A percentile compares a stretch with the other conserved stretches of the same genome.
phyloP scores from a whole-genome alignment of 2,329 filamentous ascomycete species.

The Cladosporium sp. region DNA sequence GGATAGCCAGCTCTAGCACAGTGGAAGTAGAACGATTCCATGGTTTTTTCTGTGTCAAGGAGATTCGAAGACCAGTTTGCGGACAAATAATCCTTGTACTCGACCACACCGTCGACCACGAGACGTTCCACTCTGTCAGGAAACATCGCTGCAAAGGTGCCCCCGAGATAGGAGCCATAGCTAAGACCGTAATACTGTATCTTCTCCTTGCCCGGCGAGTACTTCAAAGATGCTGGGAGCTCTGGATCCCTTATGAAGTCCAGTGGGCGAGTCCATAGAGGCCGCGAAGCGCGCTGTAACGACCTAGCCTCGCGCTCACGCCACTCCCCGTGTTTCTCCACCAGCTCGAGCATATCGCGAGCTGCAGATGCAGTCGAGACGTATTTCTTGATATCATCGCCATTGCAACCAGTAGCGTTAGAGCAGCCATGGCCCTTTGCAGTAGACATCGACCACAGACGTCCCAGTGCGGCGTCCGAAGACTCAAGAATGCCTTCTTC shows the following conservation, averaged over 20 bases:
- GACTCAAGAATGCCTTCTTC: constrained; percentile 33
- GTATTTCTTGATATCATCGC: constrained; percentile 41
- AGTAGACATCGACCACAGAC: constrained; percentile 39
- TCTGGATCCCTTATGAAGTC: neutral
- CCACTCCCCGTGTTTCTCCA: constrained; percentile 38
- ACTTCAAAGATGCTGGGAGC: constrained; percentile 5
- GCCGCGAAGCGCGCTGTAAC: neutral
- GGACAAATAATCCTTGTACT: constrained; percentile 34
- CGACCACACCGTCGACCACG: constrained; percentile 46
- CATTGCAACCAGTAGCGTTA: constrained; percentile 19
- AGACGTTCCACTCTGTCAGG: constrained; percentile 35
- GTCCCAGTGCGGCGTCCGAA: constrained; percentile 41
- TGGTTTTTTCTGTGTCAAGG: constrained; percentile 40
- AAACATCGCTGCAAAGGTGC: constrained; percentile 40
- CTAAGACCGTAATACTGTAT: constrained; percentile 40
- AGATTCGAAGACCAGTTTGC: constrained; percentile 39
- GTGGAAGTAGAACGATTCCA: constrained; percentile 42
- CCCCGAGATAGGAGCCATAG: constrained; percentile 45
- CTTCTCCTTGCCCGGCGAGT: constrained; percentile 29
- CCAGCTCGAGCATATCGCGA: constrained; percentile 47
- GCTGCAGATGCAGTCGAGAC: constrained; percentile 47
- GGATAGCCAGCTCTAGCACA: constrained; percentile 40
- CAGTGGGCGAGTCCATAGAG: neutral
- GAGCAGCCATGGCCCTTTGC: constrained; percentile 31
- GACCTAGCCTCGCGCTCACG: constrained; percentile 24